Conservation (phyloP, 257 asterid genomes). For the Craterostigma plantagineum region DNA sequence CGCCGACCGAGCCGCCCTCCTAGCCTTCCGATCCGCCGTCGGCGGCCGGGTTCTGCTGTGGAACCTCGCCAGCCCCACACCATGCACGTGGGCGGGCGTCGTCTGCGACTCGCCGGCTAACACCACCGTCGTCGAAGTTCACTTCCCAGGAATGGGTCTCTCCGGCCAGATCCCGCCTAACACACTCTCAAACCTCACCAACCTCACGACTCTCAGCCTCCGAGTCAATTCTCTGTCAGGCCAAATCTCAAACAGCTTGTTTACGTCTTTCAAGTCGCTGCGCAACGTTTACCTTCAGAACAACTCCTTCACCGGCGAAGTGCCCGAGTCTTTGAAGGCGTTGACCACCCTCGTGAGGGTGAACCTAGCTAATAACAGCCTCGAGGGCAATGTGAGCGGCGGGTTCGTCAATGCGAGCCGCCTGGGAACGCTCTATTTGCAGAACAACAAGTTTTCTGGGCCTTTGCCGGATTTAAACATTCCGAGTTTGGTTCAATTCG, state of each 20-base stretch:
- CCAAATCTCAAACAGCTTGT: constrained; percentile 34
- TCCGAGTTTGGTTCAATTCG: constrained; percentile 26
- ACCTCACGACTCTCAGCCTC: constrained; percentile 52
- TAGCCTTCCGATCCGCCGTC: constrained; percentile 46
- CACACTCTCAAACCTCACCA: constrained; percentile 36
- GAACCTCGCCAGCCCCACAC: constrained; percentile 33
- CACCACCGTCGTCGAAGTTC: constrained; percentile 41
- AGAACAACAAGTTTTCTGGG: constrained; percentile 47
- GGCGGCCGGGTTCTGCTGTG: constrained; percentile 52
- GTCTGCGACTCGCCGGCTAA: constrained; percentile 20
- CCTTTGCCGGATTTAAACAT: constrained; percentile 32
- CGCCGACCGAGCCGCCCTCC: constrained; percentile 50
- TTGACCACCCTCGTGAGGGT: constrained; percentile 34
- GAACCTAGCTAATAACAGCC: constrained; percentile 39
- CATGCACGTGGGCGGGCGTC: constrained; percentile 66
- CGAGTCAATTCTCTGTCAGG: constrained; percentile 59
- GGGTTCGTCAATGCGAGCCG: constrained; percentile 36
- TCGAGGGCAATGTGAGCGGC: constrained; percentile 41
- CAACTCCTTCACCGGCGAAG: constrained; percentile 33
- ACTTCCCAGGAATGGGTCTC: constrained; percentile 64
- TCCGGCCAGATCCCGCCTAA: constrained; percentile 38
- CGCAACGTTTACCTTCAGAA: constrained; percentile 43
- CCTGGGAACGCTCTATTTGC: constrained; percentile 46
- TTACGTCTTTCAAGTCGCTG: constrained; percentile 22
- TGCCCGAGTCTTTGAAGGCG: constrained; percentile 38